These are phyloP conservation scores for Excoecaria cochinchinensis DNA, from an alignment of 345 rosid species.

Conservation along the genomic window DNA sequence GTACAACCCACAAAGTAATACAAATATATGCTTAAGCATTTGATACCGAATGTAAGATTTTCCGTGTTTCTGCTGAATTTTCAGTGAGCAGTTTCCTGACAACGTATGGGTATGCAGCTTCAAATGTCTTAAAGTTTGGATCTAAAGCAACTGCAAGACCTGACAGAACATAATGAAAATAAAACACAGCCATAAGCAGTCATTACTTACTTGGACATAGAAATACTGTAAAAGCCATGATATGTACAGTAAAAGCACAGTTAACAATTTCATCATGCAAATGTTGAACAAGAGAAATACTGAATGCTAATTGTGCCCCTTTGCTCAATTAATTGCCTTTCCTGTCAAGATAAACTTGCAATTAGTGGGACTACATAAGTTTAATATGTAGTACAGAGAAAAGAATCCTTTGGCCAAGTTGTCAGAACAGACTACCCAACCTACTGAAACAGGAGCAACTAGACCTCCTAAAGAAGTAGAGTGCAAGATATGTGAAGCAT, in stretches of 20 bases:
- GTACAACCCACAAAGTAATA: not conserved
- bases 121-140: slow-evolving; percentile 83
- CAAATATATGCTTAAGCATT: slow-evolving; percentile 5
- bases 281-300: not conserved
- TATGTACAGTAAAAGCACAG: no score
- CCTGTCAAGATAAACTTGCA: not conserved
- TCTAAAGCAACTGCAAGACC: slow-evolving; percentile 88
- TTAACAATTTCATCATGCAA: not conserved
- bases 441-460: not conserved
- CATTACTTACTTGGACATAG: not conserved
- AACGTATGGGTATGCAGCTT: slow-evolving; percentile 92
- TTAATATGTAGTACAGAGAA: not conserved
- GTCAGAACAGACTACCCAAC: not conserved
- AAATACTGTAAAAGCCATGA: not conserved
- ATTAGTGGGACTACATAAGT: not conserved
- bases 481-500: not conserved
- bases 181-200: not conserved
- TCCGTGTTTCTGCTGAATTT: slow-evolving; percentile 64
- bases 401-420: no score
- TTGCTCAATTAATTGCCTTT: not conserved
- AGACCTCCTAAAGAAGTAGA: not conserved
- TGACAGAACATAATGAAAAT: slow-evolving; percentile 31
- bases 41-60: slow-evolving; percentile 76
- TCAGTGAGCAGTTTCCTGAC: slow-evolving; percentile 80
- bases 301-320: not conserved